Evolutionary conservation across 768 basidiomycete genomes (phyloP), one percentile per base, ranked within the genome.

Genomic region (Psilocybe azurescens): DNA sequence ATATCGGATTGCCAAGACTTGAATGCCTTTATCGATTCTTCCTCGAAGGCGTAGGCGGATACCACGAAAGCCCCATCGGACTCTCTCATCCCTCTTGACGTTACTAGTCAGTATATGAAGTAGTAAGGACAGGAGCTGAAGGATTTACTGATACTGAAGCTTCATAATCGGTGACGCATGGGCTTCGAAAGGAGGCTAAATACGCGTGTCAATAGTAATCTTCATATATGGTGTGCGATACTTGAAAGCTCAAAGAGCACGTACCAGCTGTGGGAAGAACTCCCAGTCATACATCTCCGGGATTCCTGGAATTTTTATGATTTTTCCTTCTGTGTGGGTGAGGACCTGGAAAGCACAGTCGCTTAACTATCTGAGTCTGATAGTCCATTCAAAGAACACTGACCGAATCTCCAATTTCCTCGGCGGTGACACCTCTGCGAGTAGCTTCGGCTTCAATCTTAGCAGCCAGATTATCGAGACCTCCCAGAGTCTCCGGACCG

Each of bases 231-330:
- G 8, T 32, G 16, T 24, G 24, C 7, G 24, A 28, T 24, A 36
- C 33, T 36, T 36, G 33, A 36, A 36, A 36, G 33, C 33, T 32
- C 28, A 52, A 8, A 18, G 1, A 52, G 13, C 6, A 54, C 53
- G 4, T 18, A 58, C 57, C 48, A 36, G 38, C 20, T 58, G 57
- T 2, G 57, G 48, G n/a, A 50, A 58, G 48, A 33, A 51, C 20
- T 58, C 57, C 24, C 46, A 58, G 38, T 58, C 57, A 38, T 58
- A 51, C 57, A 58, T 58, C 7, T 58, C 57, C 5, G 57, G 57
- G 11, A 58, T 8, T 8, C 57, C 57, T 4, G 57, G 48, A 30
- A 52, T 52, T 18, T 47, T 47, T 7, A 47, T 16, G 9, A 47
- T 47, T 16, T 10, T 20, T 16, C 46, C 46, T 6, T 20, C 14